Base-by-base conservation (phyloP, 1,284 basidiomycete species). In the Boletellus deceptivus region DNA sequence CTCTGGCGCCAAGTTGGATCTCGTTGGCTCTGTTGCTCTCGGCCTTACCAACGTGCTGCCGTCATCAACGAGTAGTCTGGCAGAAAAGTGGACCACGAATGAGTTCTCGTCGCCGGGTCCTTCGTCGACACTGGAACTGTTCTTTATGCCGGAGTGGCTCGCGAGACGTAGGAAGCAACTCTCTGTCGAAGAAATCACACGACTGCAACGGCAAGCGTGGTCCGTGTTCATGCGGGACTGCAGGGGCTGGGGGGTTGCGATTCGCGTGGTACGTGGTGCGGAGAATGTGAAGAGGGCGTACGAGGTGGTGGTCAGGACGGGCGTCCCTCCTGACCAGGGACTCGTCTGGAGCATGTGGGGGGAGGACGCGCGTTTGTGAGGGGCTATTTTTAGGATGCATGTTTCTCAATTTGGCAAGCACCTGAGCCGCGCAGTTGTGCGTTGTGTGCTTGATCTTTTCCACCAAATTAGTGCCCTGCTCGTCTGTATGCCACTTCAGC, bases 61-160 rank as follows among this genome's bases (percentile, higher is more conserved):
- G 0, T 65, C 72, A 1, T 62, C 76, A 1, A 56, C 63, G 13
- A 59, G 59, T 18, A 57, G 57, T 3, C 53, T 58, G 9, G 53
- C 59, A 9, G 52, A 67, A 31, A 59, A 70, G 25, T 78, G 76
- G 75, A 61, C 53, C 14, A 59, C 62, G 7, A 76, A 76, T 45
- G 64, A 69, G 1, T 71, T 72, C 49, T 59, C 56, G 40, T 43
- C 55, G 2, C 48, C 55, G 40, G 46, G 33, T 29, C 10, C 49
- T 33, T 40, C 52, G n/a, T 41, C 43, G 6, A 46, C 61, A 6
- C 54, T 76, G 8, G 80, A 84, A 55, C 63, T 65, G 11, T 86
- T 86, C 62, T 86, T 86, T 67, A 84, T 80, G 78, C 75, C 75
- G 2, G 81, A 84, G 61, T 86, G 83, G 84, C 70, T 86, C 3